Evolutionary conservation across 306 rosid genomes (phyloP), one percentile per base, ranked within the genome.

Genomic region (Fagus crenata): DNA sequence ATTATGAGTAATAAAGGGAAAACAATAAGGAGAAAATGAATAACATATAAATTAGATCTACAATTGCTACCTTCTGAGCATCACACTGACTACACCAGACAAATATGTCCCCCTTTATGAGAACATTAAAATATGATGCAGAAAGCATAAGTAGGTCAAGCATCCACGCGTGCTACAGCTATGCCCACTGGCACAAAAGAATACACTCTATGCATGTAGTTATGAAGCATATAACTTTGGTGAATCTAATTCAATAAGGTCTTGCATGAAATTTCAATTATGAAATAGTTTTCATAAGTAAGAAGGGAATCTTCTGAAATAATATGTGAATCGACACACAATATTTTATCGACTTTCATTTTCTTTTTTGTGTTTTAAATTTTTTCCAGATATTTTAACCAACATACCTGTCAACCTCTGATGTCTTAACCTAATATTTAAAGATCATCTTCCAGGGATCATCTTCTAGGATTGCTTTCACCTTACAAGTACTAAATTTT

Each of bases 401-500:
- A 65, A 39, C 32, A 0, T 37, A 37, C 42, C 71, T 42, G 7
- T 65, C 71, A 65, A 70, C 53, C 63, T 43, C 73, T 33, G 37
- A 73, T 74, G 28, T 36, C 63, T 67, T 59, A 46, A 77, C 49
- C 49, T 32, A 65, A 14, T 39, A 36, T 14, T 14, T 5, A 36
- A 63, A 35, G 15, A 63, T 36, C 35, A 28, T 69, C 71, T 75
- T 60, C 31, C 37, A 63, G 28, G 28, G 15, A 63, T 36, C 35
- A 28, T 69, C 71, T 75, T 60, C 31, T 32, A 63, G 46, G 71
- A 49, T 35, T 46, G 65, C 72, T 13, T 71, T 22, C 53, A 31
- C 42, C 68, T 74, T 69, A 71, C 14, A 65, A 15, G 32, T 15
- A 69, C 74, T 56, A 77, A 8, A 12, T 17, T 68, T 22, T 43